phyloP scores from a whole-genome alignment of 2,329 filamentous ascomycete genomes.

The Blumeriella jaapii region DNA sequence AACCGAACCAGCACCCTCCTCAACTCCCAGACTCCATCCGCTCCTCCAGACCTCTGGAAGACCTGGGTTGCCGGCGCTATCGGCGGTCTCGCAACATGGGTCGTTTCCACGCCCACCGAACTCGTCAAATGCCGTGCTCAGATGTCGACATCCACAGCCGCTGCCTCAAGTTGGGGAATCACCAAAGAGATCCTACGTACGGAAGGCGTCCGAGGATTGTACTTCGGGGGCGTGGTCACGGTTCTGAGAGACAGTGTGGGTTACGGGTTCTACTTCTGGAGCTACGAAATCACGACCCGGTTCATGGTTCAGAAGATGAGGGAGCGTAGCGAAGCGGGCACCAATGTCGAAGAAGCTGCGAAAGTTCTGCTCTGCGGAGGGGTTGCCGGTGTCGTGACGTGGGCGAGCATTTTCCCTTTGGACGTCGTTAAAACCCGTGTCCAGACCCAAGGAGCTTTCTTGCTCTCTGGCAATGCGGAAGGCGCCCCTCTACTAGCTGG shows the following conservation, averaged over 20 bases:
- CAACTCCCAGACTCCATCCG: conserved; percentile 25
- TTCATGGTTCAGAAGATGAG: conserved; percentile 31
- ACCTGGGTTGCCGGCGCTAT: conserved; percentile 71
- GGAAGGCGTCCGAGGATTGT: conserved; percentile 59
- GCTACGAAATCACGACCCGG: conserved; percentile 67
- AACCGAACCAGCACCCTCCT: conserved; percentile 67
- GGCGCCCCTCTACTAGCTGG: conserved; percentile 26
- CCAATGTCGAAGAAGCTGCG: conserved; percentile 34
- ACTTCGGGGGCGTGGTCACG: conserved; percentile 71
- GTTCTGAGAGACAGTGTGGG: conserved; percentile 75
- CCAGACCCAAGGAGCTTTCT: conserved; percentile 52
- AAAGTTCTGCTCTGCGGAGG: conserved; percentile 75
- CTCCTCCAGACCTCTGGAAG: conserved; percentile 44
- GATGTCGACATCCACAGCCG: conserved; percentile 33
- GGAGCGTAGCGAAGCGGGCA: conserved; percentile 26
- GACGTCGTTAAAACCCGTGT: conserved; percentile 88
- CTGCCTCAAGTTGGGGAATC: conserved; percentile 39
- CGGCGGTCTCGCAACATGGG: conserved; percentile 75
- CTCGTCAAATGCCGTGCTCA: conserved; percentile 84
- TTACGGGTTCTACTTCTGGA: conserved; percentile 98
- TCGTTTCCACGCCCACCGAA: conserved; percentile 80
- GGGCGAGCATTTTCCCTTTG: conserved; percentile 81
- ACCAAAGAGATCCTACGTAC: conserved; percentile 46
- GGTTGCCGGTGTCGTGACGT: conserved; percentile 75
- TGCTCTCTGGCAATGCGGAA: conserved; percentile 8